Conservation (phyloP, 352 stramenopile species). For the Phytopythium montanum region DNA sequence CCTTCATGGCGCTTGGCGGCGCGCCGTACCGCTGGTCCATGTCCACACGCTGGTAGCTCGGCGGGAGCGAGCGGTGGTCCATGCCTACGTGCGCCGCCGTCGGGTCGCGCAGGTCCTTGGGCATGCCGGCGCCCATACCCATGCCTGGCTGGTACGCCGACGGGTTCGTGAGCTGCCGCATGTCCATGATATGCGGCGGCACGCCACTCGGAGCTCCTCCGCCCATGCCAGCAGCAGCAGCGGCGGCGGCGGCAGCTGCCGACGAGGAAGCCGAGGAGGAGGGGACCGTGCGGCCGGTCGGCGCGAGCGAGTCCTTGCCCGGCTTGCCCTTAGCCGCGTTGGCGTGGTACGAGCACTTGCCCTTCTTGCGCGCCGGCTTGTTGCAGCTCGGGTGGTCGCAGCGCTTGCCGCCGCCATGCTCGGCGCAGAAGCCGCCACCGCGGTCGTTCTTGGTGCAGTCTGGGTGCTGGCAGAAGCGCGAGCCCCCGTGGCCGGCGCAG, state of each 20-base stretch:
- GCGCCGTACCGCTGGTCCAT: conserved; percentile 67
- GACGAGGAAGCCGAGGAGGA: neutral
- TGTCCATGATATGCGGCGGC: conserved; percentile 76
- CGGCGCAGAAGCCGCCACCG: conserved; percentile 79
- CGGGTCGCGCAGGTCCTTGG: conserved; percentile 42
- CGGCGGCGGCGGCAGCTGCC: conserved; percentile 1
- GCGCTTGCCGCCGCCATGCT: conserved; percentile 82
- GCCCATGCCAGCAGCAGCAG: neutral
- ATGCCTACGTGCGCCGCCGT: conserved; percentile 20
- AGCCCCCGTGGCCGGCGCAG: conserved; percentile 80
- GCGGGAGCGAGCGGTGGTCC: conserved; percentile 44
- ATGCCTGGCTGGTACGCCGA: conserved; percentile 34
- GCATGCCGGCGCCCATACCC: conserved; percentile 13
- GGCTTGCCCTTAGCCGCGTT: conserved; percentile 72
- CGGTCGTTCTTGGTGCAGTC: conserved; percentile 88
- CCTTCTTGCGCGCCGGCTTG: conserved; percentile 80
- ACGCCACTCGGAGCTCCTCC: conserved; percentile 10
- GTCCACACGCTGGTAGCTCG: conserved; percentile 50
- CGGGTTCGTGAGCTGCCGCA: conserved; percentile 75
- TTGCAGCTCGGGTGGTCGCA: conserved; percentile 76
- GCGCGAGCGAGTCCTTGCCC: conserved; percentile 39
- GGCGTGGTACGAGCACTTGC: conserved; percentile 85
- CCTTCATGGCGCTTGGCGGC: conserved; percentile 23
- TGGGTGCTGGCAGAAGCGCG: conserved; percentile 75
- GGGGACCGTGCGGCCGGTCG: conserved; percentile 4